These are phyloP conservation scores for Trichosanthes truncata DNA, from an alignment of 306 rosid genomes.

Conservation along the genomic window DNA sequence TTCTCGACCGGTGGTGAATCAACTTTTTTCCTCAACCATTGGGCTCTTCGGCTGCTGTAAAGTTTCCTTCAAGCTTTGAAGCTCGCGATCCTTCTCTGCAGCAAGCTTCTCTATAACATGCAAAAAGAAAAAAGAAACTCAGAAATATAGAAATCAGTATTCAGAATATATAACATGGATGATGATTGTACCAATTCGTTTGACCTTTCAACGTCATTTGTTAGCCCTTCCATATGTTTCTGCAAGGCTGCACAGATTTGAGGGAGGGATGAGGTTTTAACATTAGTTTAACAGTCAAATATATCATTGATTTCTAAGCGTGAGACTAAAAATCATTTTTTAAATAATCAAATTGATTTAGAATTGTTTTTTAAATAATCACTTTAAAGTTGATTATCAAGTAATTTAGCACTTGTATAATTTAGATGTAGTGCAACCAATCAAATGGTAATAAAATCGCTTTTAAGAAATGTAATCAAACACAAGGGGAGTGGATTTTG, in stretches of 20 bases:
- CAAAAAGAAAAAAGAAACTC: too few species aligned
- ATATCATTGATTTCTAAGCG: not conserved
- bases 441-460: too few species aligned
- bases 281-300: not conserved
- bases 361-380: too few species aligned
- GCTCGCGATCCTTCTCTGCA: slow-evolving; percentile 52
- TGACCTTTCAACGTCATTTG: slow-evolving; percentile 92
- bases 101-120: slow-evolving; percentile 45
- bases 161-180: not conserved
- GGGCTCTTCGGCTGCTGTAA: slow-evolving; percentile 32
- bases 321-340: too few species aligned
- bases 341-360: too few species aligned
- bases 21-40: slow-evolving; percentile 21
- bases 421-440: too few species aligned
- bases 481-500: too few species aligned
- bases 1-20: slow-evolving; percentile 20
- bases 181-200: slow-evolving; percentile 64
- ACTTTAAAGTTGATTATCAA: not conserved
- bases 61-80: slow-evolving; percentile 43
- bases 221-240: slow-evolving; percentile 68
- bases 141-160: not conserved
- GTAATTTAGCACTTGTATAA: not conserved
- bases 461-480: not conserved
- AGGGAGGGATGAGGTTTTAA: not conserved
- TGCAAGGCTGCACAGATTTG: slow-evolving; percentile 44